A percentile compares a stretch with the other conserved stretches of the same genome.
These are phyloP conservation scores for Metarhizium robertsii DNA, from an alignment of 2,329 filamentous ascomycete species.

Conservation along the genomic window DNA sequence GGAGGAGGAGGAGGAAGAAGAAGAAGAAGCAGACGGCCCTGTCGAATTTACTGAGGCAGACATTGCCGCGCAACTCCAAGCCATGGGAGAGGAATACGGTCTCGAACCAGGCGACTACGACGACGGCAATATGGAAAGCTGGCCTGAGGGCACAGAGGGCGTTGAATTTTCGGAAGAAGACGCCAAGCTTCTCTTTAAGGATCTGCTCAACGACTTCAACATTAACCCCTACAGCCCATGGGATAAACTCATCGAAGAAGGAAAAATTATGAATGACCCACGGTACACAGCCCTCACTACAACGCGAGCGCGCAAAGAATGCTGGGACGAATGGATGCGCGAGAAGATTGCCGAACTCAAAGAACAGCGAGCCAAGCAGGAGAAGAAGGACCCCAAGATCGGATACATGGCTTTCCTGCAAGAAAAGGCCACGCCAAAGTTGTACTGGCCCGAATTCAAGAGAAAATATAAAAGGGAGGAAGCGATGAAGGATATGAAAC, in stretches of 20 bases:
- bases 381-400: constrained; percentile 74
- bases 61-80: constrained; percentile 82
- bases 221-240: constrained; percentile 86
- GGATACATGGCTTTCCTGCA: constrained; percentile 76
- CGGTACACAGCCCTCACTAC: constrained; percentile 78
- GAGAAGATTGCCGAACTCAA: constrained; percentile 66
- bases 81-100: constrained; percentile 80
- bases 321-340: constrained; percentile 75
- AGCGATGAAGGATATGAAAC: constrained; percentile 64
- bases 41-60: constrained; percentile 91
- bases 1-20: constrained; percentile 26
- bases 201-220: constrained; percentile 71
- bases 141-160: constrained; percentile 64
- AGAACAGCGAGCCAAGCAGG: constrained; percentile 62
- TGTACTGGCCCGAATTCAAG: constrained; percentile 97
- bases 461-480: constrained; percentile 78
- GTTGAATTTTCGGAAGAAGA: constrained; percentile 66
- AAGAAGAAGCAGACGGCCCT: constrained; percentile 34
- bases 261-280: constrained; percentile 71
- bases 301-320: constrained; percentile 72
- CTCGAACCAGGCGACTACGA: constrained; percentile 70
- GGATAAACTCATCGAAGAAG: constrained; percentile 81
- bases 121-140: constrained; percentile 49
- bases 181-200: constrained; percentile 68
- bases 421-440: constrained; percentile 73